phyloP scores from a whole-genome alignment of 768 basidiomycete species.

The Auricularia heimuer region DNA sequence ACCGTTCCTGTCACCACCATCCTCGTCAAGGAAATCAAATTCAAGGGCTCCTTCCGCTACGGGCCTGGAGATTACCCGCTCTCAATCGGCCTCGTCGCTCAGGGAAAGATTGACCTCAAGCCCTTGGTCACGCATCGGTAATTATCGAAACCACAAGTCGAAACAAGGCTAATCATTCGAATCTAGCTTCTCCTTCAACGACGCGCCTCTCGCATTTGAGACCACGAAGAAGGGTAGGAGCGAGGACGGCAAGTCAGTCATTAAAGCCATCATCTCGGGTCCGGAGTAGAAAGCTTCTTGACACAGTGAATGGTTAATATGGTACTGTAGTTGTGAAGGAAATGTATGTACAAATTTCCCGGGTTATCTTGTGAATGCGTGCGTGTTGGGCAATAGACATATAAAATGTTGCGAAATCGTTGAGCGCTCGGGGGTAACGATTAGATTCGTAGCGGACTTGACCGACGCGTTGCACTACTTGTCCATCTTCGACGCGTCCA shows the following conservation, averaged over 20 bases:
- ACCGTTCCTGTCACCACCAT: conserved; percentile 54
- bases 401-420: too few relatives aligned
- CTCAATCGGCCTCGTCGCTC: conserved; percentile 73
- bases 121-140: conserved; percentile 84
- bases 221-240: conserved; percentile 74
- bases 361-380: too few relatives aligned
- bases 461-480: too few relatives aligned
- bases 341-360: too few relatives aligned
- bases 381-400: too few relatives aligned
- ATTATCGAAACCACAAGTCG: conserved; percentile 8
- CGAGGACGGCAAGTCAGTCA: conserved; percentile 76
- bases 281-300: conserved; percentile 37
- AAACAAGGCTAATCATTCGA: too few relatives aligned
- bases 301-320: too few relatives aligned
- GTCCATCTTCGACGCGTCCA: too few relatives aligned
- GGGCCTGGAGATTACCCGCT: conserved; percentile 82
- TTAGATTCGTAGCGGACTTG: too few relatives aligned
- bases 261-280: conserved; percentile 84
- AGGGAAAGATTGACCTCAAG: conserved; percentile 77
- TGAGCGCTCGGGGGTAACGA: too few relatives aligned
- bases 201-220: conserved; percentile 73
- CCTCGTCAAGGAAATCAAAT: conserved; percentile 65
- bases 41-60: conserved; percentile 92
- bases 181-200: conserved; percentile 49
- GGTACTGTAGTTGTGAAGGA: too few relatives aligned